phyloP scores from a whole-genome alignment of 768 basidiomycete genomes.

The Trametes sanguinea region DNA sequence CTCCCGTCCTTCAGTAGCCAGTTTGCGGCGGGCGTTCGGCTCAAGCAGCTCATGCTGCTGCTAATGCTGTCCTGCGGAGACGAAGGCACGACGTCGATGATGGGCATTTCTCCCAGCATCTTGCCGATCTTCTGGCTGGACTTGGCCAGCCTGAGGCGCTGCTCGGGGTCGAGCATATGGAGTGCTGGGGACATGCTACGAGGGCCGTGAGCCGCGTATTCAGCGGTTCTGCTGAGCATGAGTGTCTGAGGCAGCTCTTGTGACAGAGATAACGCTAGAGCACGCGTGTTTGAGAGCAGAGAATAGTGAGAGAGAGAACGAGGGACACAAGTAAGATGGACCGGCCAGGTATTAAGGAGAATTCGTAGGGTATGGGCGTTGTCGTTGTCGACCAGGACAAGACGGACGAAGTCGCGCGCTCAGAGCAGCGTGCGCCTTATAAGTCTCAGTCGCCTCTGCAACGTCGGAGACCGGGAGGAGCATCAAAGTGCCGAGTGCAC shows the following conservation, averaged over 20 bases:
- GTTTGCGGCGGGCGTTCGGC: not conserved
- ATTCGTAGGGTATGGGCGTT: not conserved
- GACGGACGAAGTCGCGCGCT: not conserved
- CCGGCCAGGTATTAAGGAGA: slow-evolving; percentile 15
- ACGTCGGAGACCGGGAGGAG: not conserved
- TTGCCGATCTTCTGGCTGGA: slow-evolving; percentile 23
- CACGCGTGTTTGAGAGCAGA: not conserved
- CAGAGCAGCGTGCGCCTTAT: not conserved
- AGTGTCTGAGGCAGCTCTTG: not conserved
- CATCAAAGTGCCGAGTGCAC: not conserved
- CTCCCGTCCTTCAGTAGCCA: not conserved
- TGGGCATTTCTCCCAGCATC: slow-evolving; percentile 17
- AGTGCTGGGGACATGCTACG: slow-evolving; percentile 12
- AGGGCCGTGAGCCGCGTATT: slow-evolving; percentile 12
- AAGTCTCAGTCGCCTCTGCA: not conserved
- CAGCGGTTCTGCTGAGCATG: slow-evolving; percentile 21
- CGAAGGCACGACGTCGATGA: slow-evolving; percentile 18
- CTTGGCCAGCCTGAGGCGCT: slow-evolving; percentile 18
- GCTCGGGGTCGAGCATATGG: slow-evolving; percentile 22
- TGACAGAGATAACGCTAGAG: no score
- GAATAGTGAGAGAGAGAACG: not conserved
- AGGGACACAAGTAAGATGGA: not conserved
- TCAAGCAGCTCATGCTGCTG: not conserved
- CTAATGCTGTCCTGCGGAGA: not conserved
- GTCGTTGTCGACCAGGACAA: slow-evolving; percentile 24